Conservation (phyloP, 1,284 basidiomycete genomes). For the Tylopilus sp. region DNA sequence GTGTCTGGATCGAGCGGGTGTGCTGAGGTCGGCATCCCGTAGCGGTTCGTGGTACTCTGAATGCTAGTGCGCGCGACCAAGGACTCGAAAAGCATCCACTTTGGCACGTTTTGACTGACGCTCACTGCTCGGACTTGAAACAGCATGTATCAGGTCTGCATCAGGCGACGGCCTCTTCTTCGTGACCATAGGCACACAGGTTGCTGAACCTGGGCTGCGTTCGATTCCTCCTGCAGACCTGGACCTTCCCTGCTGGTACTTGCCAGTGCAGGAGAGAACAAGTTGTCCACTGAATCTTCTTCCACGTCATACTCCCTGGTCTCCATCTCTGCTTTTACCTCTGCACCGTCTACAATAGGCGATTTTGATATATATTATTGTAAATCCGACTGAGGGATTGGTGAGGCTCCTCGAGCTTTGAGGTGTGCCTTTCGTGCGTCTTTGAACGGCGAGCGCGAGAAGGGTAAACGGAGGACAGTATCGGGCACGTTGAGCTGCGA, state of each 20-base stretch:
- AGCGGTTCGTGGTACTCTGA: slow-evolving; percentile 31
- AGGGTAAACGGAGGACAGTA: slow-evolving; percentile 52
- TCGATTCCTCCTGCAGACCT: background rate
- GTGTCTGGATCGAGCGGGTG: slow-evolving; percentile 5
- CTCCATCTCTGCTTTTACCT: slow-evolving; percentile 9
- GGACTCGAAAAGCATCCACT: slow-evolving; percentile 24
- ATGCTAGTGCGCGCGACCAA: slow-evolving; percentile 17
- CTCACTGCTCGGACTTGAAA: slow-evolving; percentile 21
- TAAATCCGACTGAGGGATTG: background rate
- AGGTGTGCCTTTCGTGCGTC: slow-evolving; percentile 51
- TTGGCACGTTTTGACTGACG: slow-evolving; percentile 39
- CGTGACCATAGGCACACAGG: slow-evolving; percentile 10
- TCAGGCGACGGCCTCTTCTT: slow-evolving; percentile 43
- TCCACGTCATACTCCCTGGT: background rate
- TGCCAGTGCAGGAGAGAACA: slow-evolving; percentile 1
- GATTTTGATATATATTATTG: slow-evolving; percentile 1
- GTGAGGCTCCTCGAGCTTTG: too few relatives aligned
- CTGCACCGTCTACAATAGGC: background rate
- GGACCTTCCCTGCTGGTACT: background rate
- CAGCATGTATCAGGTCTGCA: slow-evolving; percentile 16
- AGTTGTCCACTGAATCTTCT: slow-evolving; percentile 16
- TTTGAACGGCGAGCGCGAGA: slow-evolving; percentile 62
- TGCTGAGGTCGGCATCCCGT: slow-evolving; percentile 23
- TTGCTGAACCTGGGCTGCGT: slow-evolving; percentile 4
- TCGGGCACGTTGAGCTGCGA: slow-evolving; percentile 63